Conservation (phyloP, 345 rosid genomes). For the Pistacia integerrima region DNA sequence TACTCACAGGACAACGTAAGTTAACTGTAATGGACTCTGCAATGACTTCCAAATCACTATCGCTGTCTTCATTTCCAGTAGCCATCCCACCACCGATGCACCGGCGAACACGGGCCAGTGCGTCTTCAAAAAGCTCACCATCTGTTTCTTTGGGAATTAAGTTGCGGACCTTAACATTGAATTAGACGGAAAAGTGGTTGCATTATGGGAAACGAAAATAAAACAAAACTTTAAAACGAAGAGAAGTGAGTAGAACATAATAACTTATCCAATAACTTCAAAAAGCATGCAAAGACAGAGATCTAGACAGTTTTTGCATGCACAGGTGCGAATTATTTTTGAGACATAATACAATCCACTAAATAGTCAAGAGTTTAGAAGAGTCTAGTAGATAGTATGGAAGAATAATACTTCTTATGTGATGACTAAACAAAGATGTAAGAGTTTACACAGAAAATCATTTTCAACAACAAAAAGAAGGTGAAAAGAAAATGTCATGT, state of each 20-base stretch:
- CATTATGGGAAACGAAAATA: background rate
- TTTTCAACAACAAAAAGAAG: background rate
- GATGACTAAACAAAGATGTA: background rate
- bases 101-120: conserved; percentile 39
- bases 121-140: conserved; percentile 38
- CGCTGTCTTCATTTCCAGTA: conserved; percentile 29
- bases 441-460: background rate
- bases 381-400: background rate
- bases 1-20: conserved; percentile 48
- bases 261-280: background rate
- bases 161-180: conserved; percentile 26
- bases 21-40: conserved; percentile 42
- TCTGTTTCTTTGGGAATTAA: conserved; percentile 39
- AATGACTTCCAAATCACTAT: conserved; percentile 45
- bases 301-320: background rate
- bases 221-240: background rate
- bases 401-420: background rate
- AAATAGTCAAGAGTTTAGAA: background rate
- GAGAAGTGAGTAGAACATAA: background rate
- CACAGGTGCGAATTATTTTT: background rate
- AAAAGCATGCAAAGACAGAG: background rate
- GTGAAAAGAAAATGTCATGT: background rate
- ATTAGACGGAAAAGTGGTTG: background rate
- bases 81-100: conserved; percentile 43
- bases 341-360: background rate